phyloP scores from a whole-genome alignment of 768 basidiomycete genomes.

The Candolleomyces aberdarensis region DNA sequence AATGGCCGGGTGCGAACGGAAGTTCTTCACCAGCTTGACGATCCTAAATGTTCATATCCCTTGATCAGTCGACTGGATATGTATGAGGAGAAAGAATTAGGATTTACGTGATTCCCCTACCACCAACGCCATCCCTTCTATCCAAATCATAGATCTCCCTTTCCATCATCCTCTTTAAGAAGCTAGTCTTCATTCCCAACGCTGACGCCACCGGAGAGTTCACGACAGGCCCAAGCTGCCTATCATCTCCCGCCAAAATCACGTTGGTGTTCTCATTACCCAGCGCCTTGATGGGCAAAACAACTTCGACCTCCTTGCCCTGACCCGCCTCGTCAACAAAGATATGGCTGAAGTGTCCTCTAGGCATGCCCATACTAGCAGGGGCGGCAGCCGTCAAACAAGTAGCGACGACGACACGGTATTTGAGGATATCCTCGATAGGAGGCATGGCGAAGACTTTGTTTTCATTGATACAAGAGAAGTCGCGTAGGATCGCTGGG shows the following conservation, averaged over 20 bases:
- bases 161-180: slow-evolving; percentile 48
- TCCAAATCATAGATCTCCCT: slow-evolving; percentile 34
- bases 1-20: slow-evolving; percentile 53
- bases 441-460: slow-evolving; percentile 44
- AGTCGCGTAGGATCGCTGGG: slow-evolving; percentile 33
- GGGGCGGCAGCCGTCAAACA: slow-evolving; percentile 53
- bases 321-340: slow-evolving; percentile 68
- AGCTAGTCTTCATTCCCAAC: slow-evolving; percentile 52
- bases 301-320: slow-evolving; percentile 55
- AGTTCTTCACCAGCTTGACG: slow-evolving; percentile 60
- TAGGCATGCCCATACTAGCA: slow-evolving; percentile 42
- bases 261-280: slow-evolving; percentile 46
- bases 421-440: slow-evolving; percentile 35
- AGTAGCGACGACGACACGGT: slow-evolving; percentile 54
- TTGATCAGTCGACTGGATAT: background rate
- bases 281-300: slow-evolving; percentile 53
- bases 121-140: slow-evolving; percentile 16
- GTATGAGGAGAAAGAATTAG: slow-evolving; percentile 2
- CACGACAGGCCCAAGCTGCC: slow-evolving; percentile 61
- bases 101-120: slow-evolving; percentile 35
- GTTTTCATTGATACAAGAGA: slow-evolving; percentile 38
- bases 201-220: slow-evolving; percentile 41
- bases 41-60: slow-evolving; percentile 30
- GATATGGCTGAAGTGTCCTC: slow-evolving; percentile 59
- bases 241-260: slow-evolving; percentile 57